Evolutionary conservation across 257 asterid genomes (phyloP).

Genomic region (Solanum chaucha): DNA sequence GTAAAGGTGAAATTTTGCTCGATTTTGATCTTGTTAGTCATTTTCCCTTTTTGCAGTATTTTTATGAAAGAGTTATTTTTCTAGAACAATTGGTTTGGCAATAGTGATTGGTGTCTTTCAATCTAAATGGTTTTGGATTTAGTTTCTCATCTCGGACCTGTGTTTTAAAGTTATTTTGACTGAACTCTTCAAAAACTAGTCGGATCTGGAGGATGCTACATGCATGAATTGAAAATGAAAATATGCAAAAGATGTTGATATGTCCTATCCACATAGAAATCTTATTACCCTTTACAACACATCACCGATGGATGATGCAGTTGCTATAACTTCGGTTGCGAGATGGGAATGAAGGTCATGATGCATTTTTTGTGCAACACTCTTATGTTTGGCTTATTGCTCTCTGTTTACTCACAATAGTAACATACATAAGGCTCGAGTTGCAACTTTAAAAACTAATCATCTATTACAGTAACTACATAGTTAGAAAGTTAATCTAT

Average conservation of each 20-base stretch:
- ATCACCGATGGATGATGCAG: too few relatives aligned
- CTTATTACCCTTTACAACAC: not conserved
- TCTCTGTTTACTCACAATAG: not conserved
- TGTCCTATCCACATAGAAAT: not conserved
- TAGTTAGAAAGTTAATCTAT: too few relatives aligned
- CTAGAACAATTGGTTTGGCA: not conserved
- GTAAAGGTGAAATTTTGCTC: not conserved
- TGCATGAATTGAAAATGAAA: too few relatives aligned
- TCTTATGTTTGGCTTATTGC: not conserved
- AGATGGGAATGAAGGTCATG: not conserved
- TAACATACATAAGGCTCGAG: not conserved
- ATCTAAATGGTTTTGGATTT: not conserved
- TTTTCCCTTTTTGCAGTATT: not conserved
- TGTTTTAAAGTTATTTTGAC: too few relatives aligned
- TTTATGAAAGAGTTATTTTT: not conserved
- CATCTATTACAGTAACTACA: not conserved
- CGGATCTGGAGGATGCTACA: too few relatives aligned
- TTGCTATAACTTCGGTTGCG: not conserved
- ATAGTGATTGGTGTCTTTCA: not conserved
- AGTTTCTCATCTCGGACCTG: not conserved
- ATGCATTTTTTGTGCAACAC: not conserved
- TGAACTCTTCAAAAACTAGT: not conserved
- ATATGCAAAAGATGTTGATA: not conserved
- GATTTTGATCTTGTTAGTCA: not conserved
- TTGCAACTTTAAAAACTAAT: not conserved